Percentiles rank a stretch among this genome's conserved stretches.
These are phyloP conservation scores for Colletotrichum cordylinicola DNA, from an alignment of 2,329 filamentous ascomycete species.

Conservation along the genomic window DNA sequence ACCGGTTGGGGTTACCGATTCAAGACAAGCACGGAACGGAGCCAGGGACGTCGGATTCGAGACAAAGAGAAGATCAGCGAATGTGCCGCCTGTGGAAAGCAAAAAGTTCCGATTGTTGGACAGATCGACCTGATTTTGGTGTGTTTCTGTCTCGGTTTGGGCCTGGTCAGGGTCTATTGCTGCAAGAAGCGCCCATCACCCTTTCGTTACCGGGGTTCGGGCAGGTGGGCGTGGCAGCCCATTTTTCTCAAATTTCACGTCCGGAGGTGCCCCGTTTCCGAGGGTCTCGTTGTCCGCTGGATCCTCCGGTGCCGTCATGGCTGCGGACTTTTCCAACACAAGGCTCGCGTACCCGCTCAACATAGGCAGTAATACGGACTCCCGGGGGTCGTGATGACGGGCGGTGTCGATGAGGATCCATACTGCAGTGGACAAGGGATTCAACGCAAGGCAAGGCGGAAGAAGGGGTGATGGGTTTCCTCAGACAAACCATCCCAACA, in stretches of 20 bases:
- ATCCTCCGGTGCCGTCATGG: constrained; percentile 6
- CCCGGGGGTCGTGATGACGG: neutral
- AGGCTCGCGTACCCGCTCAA: neutral
- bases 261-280: neutral
- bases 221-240: neutral
- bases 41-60: neutral
- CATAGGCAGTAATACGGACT: neutral
- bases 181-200: neutral
- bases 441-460: neutral
- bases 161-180: neutral
- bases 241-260: neutral
- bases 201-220: neutral
- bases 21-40: neutral
- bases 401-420: neutral
- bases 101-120: constrained; percentile 2
- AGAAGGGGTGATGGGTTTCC: neutral
- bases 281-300: neutral
- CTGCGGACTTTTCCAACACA: neutral
- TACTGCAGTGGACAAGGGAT: neutral
- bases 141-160: neutral
- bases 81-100: neutral
- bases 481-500: neutral
- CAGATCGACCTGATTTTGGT: neutral
- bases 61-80: constrained; percentile 16
- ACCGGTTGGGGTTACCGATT: neutral